Evolutionary conservation across 2,329 filamentous ascomycete genomes (phyloP), one percentile per base, ranked within the genome.

Genomic region (Aspergillus awamori): DNA sequence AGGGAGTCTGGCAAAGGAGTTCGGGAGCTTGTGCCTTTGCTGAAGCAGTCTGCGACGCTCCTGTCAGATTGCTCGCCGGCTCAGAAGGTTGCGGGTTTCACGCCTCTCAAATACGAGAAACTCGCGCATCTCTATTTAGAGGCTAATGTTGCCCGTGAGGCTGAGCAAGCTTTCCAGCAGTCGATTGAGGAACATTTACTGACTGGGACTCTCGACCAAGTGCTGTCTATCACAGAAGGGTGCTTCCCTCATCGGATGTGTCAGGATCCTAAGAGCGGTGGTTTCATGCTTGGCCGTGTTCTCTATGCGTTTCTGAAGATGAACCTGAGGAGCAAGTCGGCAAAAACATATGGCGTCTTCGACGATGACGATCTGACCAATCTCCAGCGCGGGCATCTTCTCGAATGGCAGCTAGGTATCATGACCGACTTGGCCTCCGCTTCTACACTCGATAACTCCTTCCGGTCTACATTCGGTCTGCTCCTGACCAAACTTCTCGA

Each of bases 61-160:
- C 67, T 82, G 15, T 69, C 72, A 10, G 65, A 63, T 22, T 76
- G 77, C 47, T 69, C 76, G 4, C 38, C 67, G 2, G 65, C 66
- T 8, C 75, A 81, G 11, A 73, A 76, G 53, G 67, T 59, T 38
- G 71, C 75, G 0, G 80, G 77, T 0, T 77, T 79, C 63, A 69
- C 78, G 4, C 73, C 76, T 10, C 67, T 79, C 7, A 82, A 82
- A 60, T 77, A 77, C 51, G 80, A 82, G 63, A 73, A 77, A 58
- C 75, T 80, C 22, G 80, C 75, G 2, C 70, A 74, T 55, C 68
- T 79, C 2, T 79, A 78, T 61, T 58, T 78, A 17, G 77, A 80
- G 48, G 67, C 69, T n/a, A 71, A 72, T 41, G 70, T 77, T 57
- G 67, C 63, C 24, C 61, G 61, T 24, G 76, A 76, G 55, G 76